Base-by-base conservation (phyloP, 148 eudicot genomes). In the Beta vulgaris region DNA sequence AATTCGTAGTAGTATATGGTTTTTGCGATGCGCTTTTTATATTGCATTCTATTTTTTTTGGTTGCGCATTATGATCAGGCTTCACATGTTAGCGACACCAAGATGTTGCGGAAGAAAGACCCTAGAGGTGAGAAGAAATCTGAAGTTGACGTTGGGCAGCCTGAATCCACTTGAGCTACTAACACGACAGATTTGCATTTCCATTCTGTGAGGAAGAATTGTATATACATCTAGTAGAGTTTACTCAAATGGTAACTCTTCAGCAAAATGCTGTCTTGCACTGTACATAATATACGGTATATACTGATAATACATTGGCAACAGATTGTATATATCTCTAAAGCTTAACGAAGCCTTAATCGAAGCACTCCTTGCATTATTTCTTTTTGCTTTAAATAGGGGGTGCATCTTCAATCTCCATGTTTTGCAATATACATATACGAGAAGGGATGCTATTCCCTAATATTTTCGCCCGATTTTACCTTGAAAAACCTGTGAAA, bases 11-110 rank as follows among this genome's bases (percentile, higher is more conserved):
- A 15, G 1, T 21, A 54, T 40, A 53, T 32, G 34, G 28, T 21
- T 12, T 42, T 19, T 2, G 35, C 60, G 6, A 13, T 44, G 44
- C 36, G 23, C 73, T 60, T 13, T 14, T 53, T 66, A n/a, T 21
- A 25, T 39, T 67, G 18, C 48, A 35, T 43, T 65, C 39, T 11
- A 4, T 4, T 18, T 53, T 4, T 18, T 53, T n/a, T 37, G 3
- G 49, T 76, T 28, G 57, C 35, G 61, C 1, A 26, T 72, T n/a
- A n/a, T n/a, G n/a, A n/a, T n/a, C 82, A 91, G 96, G 84, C 85
- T 40, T 82, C 96, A 46, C 87, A 75, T 77, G 72, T 86, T 76
- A 86, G 82, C 53, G 82, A 73, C 77, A 42, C 80, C 19, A 84
- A 87, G 71, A 84, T 76, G 73, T n/a, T 75, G 19, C 21, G 73